Evolutionary conservation across 2,329 filamentous ascomycete species (phyloP).

Genomic region (Alternaria longipes): DNA sequence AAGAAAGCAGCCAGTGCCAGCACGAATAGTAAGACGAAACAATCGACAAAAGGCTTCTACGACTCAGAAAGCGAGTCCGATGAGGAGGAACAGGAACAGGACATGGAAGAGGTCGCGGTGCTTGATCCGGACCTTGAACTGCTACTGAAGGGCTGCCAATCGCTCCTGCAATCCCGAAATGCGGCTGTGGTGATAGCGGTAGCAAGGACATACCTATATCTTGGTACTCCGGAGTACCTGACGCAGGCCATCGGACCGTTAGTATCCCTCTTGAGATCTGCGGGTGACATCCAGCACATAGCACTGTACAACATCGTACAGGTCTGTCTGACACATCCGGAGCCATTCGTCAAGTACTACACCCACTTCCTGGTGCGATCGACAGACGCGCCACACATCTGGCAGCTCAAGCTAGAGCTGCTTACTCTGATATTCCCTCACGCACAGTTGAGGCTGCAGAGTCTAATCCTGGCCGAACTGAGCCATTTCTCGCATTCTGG

Average conservation of each 20-base stretch:
- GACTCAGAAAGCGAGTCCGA: slow-evolving; percentile 58
- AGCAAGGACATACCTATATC: slow-evolving; percentile 81
- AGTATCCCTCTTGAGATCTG: slow-evolving; percentile 82
- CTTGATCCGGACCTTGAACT: slow-evolving; percentile 85
- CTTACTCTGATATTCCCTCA: slow-evolving; percentile 91
- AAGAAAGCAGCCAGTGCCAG: slow-evolving; percentile 60
- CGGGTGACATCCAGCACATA: slow-evolving; percentile 87
- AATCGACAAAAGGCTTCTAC: slow-evolving; percentile 77
- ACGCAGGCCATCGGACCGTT: slow-evolving; percentile 81
- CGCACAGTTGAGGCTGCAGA: slow-evolving; percentile 77
- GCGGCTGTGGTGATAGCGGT: slow-evolving; percentile 91
- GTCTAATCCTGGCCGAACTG: slow-evolving; percentile 87
- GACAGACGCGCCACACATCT: slow-evolving; percentile 81
- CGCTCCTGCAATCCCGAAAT: slow-evolving; percentile 91
- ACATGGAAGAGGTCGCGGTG: slow-evolving; percentile 65
- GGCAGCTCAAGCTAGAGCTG: slow-evolving; percentile 91
- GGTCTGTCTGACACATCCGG: slow-evolving; percentile 80
- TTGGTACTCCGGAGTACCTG: slow-evolving; percentile 82
- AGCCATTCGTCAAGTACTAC: slow-evolving; percentile 85
- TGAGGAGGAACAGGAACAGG: slow-evolving; percentile 57
- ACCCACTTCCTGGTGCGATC: slow-evolving; percentile 88
- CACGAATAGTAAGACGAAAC: slow-evolving; percentile 48
- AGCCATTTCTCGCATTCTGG: slow-evolving; percentile 97
- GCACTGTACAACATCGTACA: slow-evolving; percentile 94
- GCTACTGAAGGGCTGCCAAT: slow-evolving; percentile 79